Conservation (phyloP, 164 flowering plant species). For the Liquidambar formosana region DNA sequence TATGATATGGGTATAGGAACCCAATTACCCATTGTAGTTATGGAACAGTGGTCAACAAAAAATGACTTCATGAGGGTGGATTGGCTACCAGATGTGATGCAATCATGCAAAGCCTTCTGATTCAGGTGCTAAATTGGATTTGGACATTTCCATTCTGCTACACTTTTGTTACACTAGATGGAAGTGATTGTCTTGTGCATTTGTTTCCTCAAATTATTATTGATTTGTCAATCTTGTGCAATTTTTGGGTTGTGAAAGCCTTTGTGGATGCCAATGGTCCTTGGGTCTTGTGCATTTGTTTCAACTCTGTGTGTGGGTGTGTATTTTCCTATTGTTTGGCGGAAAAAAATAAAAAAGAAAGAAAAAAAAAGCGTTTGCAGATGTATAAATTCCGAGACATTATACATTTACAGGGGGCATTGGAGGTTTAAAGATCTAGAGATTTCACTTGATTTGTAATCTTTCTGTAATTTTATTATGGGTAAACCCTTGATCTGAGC, state of each 20-base stretch:
- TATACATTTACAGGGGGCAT: conserved; percentile 92
- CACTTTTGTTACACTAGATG: conserved; percentile 55
- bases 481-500: conserved; percentile 83
- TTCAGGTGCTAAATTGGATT: conserved; percentile 23
- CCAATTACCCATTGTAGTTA: conserved; percentile 93
- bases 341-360: too few species aligned
- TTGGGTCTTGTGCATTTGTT: too few species aligned
- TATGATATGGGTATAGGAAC: conserved; percentile 46
- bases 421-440: conserved; percentile 91
- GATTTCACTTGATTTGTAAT: conserved; percentile 91
- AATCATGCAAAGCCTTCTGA: conserved; percentile 30
- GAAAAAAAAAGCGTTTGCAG: too few species aligned
- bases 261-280: too few species aligned
- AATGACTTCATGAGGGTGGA: conserved; percentile 35
- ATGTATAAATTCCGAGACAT: conserved; percentile 85
- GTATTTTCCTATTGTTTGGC: too few species aligned
- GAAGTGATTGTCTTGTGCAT: not conserved
- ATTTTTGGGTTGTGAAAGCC: conserved; percentile 65
- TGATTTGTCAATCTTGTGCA: conserved; percentile 4
- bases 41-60: conserved; percentile 85
- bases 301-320: too few species aligned
- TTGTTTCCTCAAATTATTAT: conserved; percentile 6
- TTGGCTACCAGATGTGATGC: conserved; percentile 26
- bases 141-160: conserved; percentile 37
- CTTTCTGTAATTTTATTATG: too few species aligned